These are phyloP conservation scores for Diutina siamensis DNA, from an alignment of 1,139 yeast genomes.

Conservation along the genomic window DNA sequence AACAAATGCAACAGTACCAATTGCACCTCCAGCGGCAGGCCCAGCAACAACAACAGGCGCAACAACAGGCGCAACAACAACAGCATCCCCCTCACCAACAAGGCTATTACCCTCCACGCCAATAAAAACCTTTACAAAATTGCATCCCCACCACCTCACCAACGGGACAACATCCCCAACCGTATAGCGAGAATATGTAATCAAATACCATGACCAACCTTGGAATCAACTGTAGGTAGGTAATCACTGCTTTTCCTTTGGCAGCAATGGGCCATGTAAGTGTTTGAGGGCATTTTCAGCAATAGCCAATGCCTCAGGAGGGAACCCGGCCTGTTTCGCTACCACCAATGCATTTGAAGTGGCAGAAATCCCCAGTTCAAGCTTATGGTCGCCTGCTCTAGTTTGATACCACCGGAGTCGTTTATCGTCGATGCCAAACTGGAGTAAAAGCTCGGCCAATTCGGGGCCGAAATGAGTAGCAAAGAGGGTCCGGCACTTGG, in stretches of 20 bases:
- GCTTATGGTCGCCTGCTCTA: constrained; percentile 45
- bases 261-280: not conserved
- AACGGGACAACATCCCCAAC: not conserved
- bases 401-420: constrained; percentile 41
- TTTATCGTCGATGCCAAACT: constrained; percentile 16
- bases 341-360: constrained; percentile 80
- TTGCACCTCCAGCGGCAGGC: not conserved
- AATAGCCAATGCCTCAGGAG: constrained; percentile 40
- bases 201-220: not conserved
- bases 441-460: constrained; percentile 24
- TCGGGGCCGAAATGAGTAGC: constrained; percentile 91
- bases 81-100: constrained; percentile 7
- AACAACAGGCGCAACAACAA: constrained; percentile 7
- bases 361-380: constrained; percentile 61
- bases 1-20: constrained; percentile 2
- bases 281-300: constrained; percentile 28
- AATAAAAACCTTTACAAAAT: not conserved
- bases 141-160: no score
- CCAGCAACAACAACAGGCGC: constrained; percentile 9
- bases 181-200: not conserved
- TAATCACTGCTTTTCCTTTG: no score
- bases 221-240: no score
- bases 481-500: constrained; percentile 67
- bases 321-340: constrained; percentile 80
- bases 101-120: constrained; percentile 3